These are phyloP conservation scores for Musa schizocarpa DNA, from an alignment of 176 grass and related monocot species.

Conservation along the genomic window DNA sequence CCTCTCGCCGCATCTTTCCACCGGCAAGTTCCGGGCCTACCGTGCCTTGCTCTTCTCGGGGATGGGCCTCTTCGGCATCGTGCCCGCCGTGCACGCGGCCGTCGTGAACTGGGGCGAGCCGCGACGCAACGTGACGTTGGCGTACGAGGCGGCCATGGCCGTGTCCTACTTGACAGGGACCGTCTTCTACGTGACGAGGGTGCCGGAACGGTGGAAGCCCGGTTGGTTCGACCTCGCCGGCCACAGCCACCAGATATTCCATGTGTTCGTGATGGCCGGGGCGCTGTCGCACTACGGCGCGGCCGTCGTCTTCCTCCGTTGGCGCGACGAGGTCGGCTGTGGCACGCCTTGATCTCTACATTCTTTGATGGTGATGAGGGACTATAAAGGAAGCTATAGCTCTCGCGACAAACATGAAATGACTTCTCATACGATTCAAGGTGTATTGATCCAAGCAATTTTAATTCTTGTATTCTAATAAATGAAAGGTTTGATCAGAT, in stretches of 20 bases:
- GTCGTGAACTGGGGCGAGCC: constrained; percentile 58
- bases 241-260: constrained; percentile 97
- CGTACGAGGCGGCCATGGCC: constrained; percentile 61
- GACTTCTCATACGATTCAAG: no score
- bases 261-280: constrained; percentile 66
- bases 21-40: constrained; percentile 55
- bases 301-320: constrained; percentile 45
- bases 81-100: constrained; percentile 62
- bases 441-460: no score
- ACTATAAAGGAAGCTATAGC: no score
- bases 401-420: no score
- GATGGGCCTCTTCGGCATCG: constrained; percentile 72
- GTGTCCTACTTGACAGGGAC: constrained; percentile 45
- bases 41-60: constrained; percentile 64
- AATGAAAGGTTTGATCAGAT: no score
- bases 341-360: neutral
- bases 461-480: no score
- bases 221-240: constrained; percentile 70
- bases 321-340: constrained; percentile 41
- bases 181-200: constrained; percentile 70
- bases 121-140: constrained; percentile 52
- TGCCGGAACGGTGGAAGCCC: constrained; percentile 75
- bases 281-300: constrained; percentile 66
- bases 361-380: no score
- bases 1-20: constrained; percentile 52